Conservation (phyloP, 768 basidiomycete species). For the Lactarius quietus region DNA sequence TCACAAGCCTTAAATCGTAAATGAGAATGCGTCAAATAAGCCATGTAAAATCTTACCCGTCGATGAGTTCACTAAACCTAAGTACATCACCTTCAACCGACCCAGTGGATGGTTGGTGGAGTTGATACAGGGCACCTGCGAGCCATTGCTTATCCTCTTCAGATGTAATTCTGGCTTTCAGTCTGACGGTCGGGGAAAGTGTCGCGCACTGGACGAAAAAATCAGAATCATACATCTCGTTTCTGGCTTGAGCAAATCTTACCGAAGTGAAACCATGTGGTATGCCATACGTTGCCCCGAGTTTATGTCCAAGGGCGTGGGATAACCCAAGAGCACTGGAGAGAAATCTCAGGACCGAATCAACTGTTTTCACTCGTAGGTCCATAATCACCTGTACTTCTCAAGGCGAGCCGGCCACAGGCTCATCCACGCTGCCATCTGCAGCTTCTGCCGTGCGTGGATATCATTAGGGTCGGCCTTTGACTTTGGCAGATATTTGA, state of each 20-base stretch:
- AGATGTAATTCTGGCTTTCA: slow-evolving; percentile 56
- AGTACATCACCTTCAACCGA: slow-evolving; percentile 60
- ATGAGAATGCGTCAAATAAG: background rate
- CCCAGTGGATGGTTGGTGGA: slow-evolving; percentile 58
- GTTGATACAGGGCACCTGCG: slow-evolving; percentile 53
- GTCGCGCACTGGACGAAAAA: slow-evolving; percentile 58
- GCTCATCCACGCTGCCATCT: slow-evolving; percentile 79
- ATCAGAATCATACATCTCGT: background rate
- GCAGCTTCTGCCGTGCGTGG: slow-evolving; percentile 60
- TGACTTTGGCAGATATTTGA: slow-evolving; percentile 65
- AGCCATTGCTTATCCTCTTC: slow-evolving; percentile 61
- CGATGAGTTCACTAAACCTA: slow-evolving; percentile 50
- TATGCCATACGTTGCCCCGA: slow-evolving; percentile 70
- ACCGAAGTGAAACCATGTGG: slow-evolving; percentile 86
- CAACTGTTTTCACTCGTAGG: background rate
- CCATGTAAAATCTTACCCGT: slow-evolving; percentile 39
- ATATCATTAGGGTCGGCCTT: slow-evolving; percentile 56
- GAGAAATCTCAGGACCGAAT: background rate
- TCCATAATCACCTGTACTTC: slow-evolving; percentile 44
- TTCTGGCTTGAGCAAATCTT: slow-evolving; percentile 27
- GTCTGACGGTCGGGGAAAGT: slow-evolving; percentile 55
- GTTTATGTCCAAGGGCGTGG: slow-evolving; percentile 68
- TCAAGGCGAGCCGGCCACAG: slow-evolving; percentile 62
- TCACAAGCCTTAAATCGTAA: slow-evolving; percentile 49
- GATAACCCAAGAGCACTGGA: slow-evolving; percentile 66